phyloP scores from a whole-genome alignment of 345 rosid genomes.

The Toxicodendron radicans region DNA sequence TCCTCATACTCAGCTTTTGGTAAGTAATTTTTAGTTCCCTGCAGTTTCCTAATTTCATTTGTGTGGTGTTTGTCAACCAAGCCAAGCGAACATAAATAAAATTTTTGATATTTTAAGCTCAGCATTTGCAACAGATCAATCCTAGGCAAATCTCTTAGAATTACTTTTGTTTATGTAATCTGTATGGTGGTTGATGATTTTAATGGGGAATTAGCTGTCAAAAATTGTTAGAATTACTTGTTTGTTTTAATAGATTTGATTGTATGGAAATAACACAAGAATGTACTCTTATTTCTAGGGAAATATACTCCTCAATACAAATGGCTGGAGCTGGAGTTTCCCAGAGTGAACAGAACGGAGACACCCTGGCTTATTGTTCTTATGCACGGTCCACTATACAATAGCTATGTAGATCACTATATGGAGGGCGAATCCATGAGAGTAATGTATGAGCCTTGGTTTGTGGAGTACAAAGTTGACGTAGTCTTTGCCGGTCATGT shows the following conservation, averaged over 20 bases:
- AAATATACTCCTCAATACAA: conserved; percentile 75
- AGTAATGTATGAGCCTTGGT: conserved; percentile 73
- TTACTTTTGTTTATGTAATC: background rate
- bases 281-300: conserved; percentile 24
- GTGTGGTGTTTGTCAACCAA: background rate
- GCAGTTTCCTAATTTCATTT: background rate
- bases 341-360: conserved; percentile 64
- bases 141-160: conserved; percentile 2
- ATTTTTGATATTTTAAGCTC: background rate
- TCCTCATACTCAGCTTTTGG: conserved; percentile 87
- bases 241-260: background rate
- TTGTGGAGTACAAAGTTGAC: conserved; percentile 73
- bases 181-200: background rate
- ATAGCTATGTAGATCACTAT: conserved; percentile 61
- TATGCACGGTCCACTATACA: conserved; percentile 72
- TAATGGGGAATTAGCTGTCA: background rate
- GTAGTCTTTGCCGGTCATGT: conserved; percentile 83
- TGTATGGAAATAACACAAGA: background rate
- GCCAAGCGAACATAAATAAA: background rate
- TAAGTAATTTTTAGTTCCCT: conserved; percentile 23
- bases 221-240: background rate
- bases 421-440: conserved; percentile 94
- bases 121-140: conserved; percentile 4
- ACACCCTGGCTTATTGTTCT: conserved; percentile 89
- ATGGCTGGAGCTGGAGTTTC: conserved; percentile 68